Evolutionary conservation across 371 early-diverging fungal species (phyloP).

Genomic region (Coelomomyces lativittatus): DNA sequence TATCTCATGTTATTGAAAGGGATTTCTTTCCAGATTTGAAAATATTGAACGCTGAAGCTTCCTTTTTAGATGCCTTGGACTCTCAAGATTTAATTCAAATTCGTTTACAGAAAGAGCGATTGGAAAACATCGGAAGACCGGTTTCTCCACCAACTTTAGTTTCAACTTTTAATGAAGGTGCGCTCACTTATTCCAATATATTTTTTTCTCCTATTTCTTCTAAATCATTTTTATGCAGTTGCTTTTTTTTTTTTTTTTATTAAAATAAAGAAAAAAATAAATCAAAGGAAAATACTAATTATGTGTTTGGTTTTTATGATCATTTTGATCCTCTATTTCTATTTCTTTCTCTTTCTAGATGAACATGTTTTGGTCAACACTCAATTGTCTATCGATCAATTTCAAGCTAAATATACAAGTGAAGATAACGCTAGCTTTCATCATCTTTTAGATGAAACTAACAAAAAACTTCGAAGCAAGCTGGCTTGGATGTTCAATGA

Average conservation of each 20-base stretch:
- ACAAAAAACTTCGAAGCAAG: conserved; percentile 32
- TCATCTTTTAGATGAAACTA: conserved; percentile 42
- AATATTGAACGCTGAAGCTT: conserved; percentile 35
- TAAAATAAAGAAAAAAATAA: too few relatives aligned
- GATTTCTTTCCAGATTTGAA: conserved; percentile 67
- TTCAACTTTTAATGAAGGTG: too few relatives aligned
- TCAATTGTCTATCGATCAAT: conserved; percentile 34
- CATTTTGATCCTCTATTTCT: too few relatives aligned
- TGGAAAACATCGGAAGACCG: conserved; percentile 4
- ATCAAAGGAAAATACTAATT: too few relatives aligned
- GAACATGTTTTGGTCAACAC: not conserved
- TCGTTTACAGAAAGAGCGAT: conserved; percentile 6
- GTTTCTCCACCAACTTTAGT: conserved; percentile 3
- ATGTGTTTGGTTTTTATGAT: too few relatives aligned
- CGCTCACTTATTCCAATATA: too few relatives aligned
- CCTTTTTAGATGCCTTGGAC: conserved; percentile 16
- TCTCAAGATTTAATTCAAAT: conserved; percentile 8
- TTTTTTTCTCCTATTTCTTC: too few relatives aligned
- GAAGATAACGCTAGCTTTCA: conserved; percentile 70
- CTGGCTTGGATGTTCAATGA: conserved; percentile 53
- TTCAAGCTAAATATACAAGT: conserved; percentile 55
- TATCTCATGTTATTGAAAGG: conserved; percentile 58
- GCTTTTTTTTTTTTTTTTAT: too few relatives aligned
- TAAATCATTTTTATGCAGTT: too few relatives aligned
- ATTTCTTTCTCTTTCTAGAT: too few relatives aligned